Evolutionary conservation across 768 basidiomycete species (phyloP).

Genomic region (Serendipita sp.): DNA sequence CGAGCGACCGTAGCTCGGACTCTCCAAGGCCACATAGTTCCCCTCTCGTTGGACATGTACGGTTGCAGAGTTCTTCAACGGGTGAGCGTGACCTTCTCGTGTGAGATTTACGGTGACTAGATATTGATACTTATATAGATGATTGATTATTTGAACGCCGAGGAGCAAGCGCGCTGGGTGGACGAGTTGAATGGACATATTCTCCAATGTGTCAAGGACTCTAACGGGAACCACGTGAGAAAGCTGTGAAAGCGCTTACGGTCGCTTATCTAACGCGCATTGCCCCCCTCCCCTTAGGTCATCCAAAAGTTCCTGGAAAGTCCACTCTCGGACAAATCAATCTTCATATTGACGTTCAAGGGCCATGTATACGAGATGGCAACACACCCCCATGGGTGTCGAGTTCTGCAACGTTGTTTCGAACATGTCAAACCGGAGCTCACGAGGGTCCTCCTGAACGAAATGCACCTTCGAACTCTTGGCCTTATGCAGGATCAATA

Average conservation of each 20-base stretch:
- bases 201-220: slow-evolving; percentile 72
- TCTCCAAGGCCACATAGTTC: slow-evolving; percentile 64
- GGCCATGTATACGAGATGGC: slow-evolving; percentile 68
- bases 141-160: slow-evolving; percentile 61
- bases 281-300: slow-evolving; percentile 29
- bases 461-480: slow-evolving; percentile 54
- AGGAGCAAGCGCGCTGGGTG: slow-evolving; percentile 63
- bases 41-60: slow-evolving; percentile 79
- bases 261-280: neutral
- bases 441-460: slow-evolving; percentile 59
- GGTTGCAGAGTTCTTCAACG: slow-evolving; percentile 93
- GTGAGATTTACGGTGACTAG: neutral
- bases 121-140: slow-evolving; percentile 33
- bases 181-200: slow-evolving; percentile 66
- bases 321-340: slow-evolving; percentile 57
- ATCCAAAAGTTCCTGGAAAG: slow-evolving; percentile 79
- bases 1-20: slow-evolving; percentile 47
- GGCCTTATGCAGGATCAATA: slow-evolving; percentile 82
- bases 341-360: slow-evolving; percentile 57
- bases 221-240: slow-evolving; percentile 86
- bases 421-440: slow-evolving; percentile 61
- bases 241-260: neutral
- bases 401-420: slow-evolving; percentile 85
- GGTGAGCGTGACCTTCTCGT: slow-evolving; percentile 26
- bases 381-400: slow-evolving; percentile 84